Evolutionary conservation across 331 rosid species (phyloP).

Genomic region (Quercus tomentella): DNA sequence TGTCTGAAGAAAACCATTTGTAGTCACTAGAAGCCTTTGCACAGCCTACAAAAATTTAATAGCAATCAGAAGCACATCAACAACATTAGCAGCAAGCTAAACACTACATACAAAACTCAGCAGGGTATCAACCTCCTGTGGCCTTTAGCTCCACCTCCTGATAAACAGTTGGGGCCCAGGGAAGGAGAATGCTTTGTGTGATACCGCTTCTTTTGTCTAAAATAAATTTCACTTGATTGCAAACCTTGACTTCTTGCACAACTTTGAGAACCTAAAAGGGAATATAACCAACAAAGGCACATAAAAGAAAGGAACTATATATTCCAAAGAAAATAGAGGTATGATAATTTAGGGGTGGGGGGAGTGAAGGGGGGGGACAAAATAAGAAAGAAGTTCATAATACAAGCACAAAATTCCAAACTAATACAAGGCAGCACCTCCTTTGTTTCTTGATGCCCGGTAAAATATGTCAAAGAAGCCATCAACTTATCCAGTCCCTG

Average conservation of each 20-base stretch:
- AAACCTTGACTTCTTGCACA: slow-evolving; percentile 64
- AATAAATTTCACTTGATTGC: slow-evolving; percentile 67
- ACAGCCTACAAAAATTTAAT: slow-evolving; percentile 56
- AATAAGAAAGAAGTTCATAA: neutral
- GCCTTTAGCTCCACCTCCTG: slow-evolving; percentile 83
- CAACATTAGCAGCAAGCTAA: slow-evolving; percentile 15
- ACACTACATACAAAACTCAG: slow-evolving; percentile 22
- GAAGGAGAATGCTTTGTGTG: slow-evolving; percentile 52
- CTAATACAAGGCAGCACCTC: slow-evolving; percentile 47
- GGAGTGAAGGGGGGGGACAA: slow-evolving; percentile 6
- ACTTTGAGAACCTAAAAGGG: slow-evolving; percentile 62
- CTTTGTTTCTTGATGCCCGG: slow-evolving; percentile 45
- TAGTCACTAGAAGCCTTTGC: slow-evolving; percentile 68
- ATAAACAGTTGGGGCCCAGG: slow-evolving; percentile 81
- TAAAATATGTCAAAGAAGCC: slow-evolving; percentile 70
- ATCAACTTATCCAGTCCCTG: slow-evolving; percentile 69
- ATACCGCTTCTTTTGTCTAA: slow-evolving; percentile 39
- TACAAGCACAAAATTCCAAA: neutral
- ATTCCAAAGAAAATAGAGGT: neutral
- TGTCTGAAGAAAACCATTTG: slow-evolving; percentile 85
- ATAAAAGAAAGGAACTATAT: neutral
- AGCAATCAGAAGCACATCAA: slow-evolving; percentile 13
- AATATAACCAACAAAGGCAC: slow-evolving; percentile 7
- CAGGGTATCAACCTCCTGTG: slow-evolving; percentile 61
- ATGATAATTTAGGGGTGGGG: neutral